phyloP scores from a whole-genome alignment of 1,284 basidiomycete genomes.

The Boletus subluridellus region DNA sequence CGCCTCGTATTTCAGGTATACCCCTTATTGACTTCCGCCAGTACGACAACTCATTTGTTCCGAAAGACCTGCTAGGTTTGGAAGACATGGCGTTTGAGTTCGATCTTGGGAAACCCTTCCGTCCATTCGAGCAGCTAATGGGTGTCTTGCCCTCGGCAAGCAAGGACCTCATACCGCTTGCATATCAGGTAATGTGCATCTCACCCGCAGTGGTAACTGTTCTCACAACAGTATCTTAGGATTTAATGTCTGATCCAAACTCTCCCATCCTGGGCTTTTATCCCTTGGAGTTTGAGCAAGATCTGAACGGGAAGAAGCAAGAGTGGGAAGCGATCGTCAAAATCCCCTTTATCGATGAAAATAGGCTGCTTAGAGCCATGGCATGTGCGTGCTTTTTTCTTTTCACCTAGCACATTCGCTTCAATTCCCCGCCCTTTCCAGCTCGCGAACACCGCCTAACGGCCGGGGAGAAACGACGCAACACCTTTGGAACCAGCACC shows the following conservation, averaged over 20 bases:
- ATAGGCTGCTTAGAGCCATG: conserved; percentile 81
- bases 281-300: conserved; percentile 85
- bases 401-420: neutral
- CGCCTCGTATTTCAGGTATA: conserved; percentile 88
- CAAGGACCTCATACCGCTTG: conserved; percentile 80
- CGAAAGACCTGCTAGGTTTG: conserved; percentile 72
- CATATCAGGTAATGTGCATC: conserved; percentile 65
- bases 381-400: conserved; percentile 44
- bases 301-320: conserved; percentile 97
- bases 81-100: conserved; percentile 83
- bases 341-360: conserved; percentile 96
- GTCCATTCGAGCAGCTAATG: conserved; percentile 97
- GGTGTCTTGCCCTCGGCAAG: conserved; percentile 92
- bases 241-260: conserved; percentile 83
- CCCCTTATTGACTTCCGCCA: neutral
- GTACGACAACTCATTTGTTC: conserved; percentile 5
- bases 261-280: conserved; percentile 97
- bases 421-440: conserved; percentile 28
- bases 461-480: conserved; percentile 74
- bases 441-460: conserved; percentile 77
- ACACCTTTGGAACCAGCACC: conserved; percentile 76
- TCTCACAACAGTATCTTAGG: conserved; percentile 42
- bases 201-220: neutral
- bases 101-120: conserved; percentile 85
- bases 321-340: conserved; percentile 99